Evolutionary conservation across 1,284 basidiomycete genomes (phyloP).

Genomic region (Fomitiporia mediterranea): DNA sequence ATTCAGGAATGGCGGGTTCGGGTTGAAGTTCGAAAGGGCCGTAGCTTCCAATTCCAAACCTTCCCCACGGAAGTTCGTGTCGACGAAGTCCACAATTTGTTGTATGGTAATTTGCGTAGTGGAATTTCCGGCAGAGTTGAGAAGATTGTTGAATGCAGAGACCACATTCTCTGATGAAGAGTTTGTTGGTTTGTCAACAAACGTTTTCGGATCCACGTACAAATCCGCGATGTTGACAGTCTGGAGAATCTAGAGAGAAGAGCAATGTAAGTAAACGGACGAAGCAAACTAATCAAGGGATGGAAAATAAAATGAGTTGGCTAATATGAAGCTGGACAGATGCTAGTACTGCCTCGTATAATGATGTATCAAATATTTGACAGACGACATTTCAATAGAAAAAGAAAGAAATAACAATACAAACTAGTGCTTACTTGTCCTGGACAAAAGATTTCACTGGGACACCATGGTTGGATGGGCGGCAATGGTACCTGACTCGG

Average conservation of each 20-base stretch:
- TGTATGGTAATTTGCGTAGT: slow-evolving; percentile 46
- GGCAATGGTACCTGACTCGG: slow-evolving; percentile 69
- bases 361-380: too few species aligned
- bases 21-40: slow-evolving; percentile 57
- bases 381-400: too few species aligned
- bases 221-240: slow-evolving; percentile 77
- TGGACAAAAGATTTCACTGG: slow-evolving; percentile 79
- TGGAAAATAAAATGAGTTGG: background rate
- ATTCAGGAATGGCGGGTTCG: slow-evolving; percentile 62
- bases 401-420: background rate
- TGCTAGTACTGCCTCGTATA: background rate
- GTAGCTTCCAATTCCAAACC: slow-evolving; percentile 76
- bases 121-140: slow-evolving; percentile 21
- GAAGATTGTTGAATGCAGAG: slow-evolving; percentile 40
- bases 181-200: slow-evolving; percentile 87
- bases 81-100: slow-evolving; percentile 64
- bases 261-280: background rate
- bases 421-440: slow-evolving; percentile 51
- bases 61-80: slow-evolving; percentile 79
- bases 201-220: slow-evolving; percentile 82
- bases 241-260: slow-evolving; percentile 55
- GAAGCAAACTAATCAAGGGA: background rate
- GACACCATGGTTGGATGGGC: slow-evolving; percentile 73
- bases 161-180: slow-evolving; percentile 66
- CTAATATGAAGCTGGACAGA: background rate